These are phyloP conservation scores for Lumnitzera littorea DNA, from an alignment of 345 rosid genomes.

Conservation along the genomic window DNA sequence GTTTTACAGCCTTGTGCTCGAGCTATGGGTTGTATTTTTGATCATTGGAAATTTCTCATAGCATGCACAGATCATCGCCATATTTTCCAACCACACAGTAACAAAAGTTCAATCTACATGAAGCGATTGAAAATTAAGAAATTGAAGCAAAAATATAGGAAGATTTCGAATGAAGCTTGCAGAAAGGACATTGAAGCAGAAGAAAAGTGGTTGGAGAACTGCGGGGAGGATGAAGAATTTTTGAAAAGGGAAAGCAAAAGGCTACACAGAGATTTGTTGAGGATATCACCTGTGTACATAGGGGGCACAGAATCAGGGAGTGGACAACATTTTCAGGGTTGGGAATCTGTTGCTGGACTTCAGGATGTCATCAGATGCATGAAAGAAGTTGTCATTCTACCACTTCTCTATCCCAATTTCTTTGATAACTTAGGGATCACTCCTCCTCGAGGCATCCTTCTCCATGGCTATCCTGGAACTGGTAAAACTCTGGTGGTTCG, in stretches of 20 bases:
- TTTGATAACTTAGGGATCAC: conserved; percentile 84
- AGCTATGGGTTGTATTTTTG: conserved; percentile 87
- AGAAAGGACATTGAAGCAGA: conserved; percentile 93
- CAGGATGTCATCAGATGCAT: conserved; percentile 82
- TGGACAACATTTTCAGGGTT: conserved; percentile 61
- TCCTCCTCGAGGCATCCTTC: conserved; percentile 93
- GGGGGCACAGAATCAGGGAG: conserved; percentile 64
- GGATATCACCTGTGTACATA: conserved; percentile 93
- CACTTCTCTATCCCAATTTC: conserved; percentile 89
- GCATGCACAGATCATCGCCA: conserved; percentile 92
- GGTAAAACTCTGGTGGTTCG: conserved; percentile 98
- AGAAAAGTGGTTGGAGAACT: conserved; percentile 97
- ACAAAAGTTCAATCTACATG: conserved; percentile 40
- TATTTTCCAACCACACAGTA: conserved; percentile 78
- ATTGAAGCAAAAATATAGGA: conserved; percentile 69
- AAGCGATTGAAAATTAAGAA: conserved; percentile 79
- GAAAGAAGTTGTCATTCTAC: conserved; percentile 97
- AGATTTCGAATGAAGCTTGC: conserved; percentile 76
- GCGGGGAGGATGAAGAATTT: conserved; percentile 99
- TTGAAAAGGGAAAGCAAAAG: conserved; percentile 96
- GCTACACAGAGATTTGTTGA: conserved; percentile 79
- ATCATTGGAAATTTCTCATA: conserved; percentile 96
- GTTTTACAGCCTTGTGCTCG: conserved; percentile 94
- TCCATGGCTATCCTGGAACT: conserved; percentile 99
- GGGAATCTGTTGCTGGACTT: conserved; percentile 99